Evolutionary conservation across 1,284 basidiomycete genomes (phyloP), one percentile per base, ranked within the genome.

Genomic region (Pseudozyma pruni): DNA sequence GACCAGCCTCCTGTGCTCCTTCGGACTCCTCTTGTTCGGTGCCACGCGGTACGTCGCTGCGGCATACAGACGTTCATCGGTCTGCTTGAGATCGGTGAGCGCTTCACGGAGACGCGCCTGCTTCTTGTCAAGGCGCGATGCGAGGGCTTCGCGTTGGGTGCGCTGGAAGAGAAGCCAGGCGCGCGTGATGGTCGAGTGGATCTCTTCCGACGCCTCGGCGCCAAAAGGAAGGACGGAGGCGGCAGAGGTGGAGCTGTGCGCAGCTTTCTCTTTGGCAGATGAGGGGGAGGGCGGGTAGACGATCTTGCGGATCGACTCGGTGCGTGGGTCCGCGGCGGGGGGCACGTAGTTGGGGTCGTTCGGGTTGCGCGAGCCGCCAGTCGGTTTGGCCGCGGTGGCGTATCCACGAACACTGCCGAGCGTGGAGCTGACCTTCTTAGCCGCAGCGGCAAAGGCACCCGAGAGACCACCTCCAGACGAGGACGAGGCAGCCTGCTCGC

Each of bases 131-230:
- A 81, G 72, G 31, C 73, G 63, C 10, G 43, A 51, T 2, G 53
- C 43, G 19, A 72, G 63, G 19, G 43, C 51, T 42, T 90, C 88
- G 43, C 93, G 87, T 55, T 89, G 75, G 75, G 91, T 89, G 32
- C 93, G 87, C 75, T 89, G 87, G 84, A 91, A 89, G 19, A 98
- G 86, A 52, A 90, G 85, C 91, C 91, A 98, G 4, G 94, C 94
- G 34, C 94, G 89, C 71, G 91, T 91, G 67, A 98, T 93, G 8
- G 94, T 98, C 74, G 93, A 89, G 85, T 98, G 93, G 0, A 92
- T 92, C 83, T 97, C 93, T 20, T 67, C 64, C 19, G 73, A 71
- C 0, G 53, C 72, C 10, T 50, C 52, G 22, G 27, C 27, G 7
- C 67, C 72, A 20, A 61, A 66, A 9, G 67, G 67, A 4, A 75